These are phyloP conservation scores for Lactuca saligna DNA, from an alignment of 129 eudicot genomes.

Conservation along the genomic window DNA sequence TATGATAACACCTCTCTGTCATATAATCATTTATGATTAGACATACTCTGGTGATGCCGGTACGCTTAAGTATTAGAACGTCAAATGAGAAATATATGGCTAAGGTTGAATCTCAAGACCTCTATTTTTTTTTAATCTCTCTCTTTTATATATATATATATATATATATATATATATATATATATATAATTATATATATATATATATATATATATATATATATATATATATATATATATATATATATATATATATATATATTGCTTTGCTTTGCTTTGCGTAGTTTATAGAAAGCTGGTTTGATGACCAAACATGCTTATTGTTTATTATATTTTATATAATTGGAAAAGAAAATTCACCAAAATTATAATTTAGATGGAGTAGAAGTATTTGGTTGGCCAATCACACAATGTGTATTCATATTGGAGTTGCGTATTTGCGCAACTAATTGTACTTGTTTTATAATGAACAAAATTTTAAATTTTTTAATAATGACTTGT, in stretches of 20 bases:
- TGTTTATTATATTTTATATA: slow-evolving; percentile 5
- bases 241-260: background rate
- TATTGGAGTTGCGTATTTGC: slow-evolving; percentile 25
- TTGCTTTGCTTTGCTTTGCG: slow-evolving; percentile 21
- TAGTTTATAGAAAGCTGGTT: slow-evolving; percentile 17
- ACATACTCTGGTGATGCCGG: too few species aligned
- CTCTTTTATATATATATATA: too few species aligned
- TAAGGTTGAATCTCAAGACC: too few species aligned
- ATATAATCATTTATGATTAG: too few species aligned
- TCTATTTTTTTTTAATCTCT: too few species aligned
- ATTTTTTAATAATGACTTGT: background rate
- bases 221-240: background rate
- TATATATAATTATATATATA: too few species aligned
- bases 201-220: too few species aligned
- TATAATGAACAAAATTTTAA: background rate
- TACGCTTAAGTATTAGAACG: too few species aligned
- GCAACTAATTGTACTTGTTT: slow-evolving; percentile 2
- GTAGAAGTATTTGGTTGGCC: slow-evolving; percentile 35
- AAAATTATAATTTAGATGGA: slow-evolving; percentile 5
- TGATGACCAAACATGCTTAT: slow-evolving; percentile 40
- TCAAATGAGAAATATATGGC: too few species aligned
- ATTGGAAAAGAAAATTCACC: background rate
- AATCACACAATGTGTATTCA: slow-evolving; percentile 26
- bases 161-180: too few species aligned
- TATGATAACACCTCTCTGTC: too few species aligned